A percentile compares a stretch with the other conserved stretches of the same genome.
These are phyloP conservation scores for Paragyromitra xinjiangensis DNA, from an alignment of 495 filamentous ascomycete species.

Conservation along the genomic window DNA sequence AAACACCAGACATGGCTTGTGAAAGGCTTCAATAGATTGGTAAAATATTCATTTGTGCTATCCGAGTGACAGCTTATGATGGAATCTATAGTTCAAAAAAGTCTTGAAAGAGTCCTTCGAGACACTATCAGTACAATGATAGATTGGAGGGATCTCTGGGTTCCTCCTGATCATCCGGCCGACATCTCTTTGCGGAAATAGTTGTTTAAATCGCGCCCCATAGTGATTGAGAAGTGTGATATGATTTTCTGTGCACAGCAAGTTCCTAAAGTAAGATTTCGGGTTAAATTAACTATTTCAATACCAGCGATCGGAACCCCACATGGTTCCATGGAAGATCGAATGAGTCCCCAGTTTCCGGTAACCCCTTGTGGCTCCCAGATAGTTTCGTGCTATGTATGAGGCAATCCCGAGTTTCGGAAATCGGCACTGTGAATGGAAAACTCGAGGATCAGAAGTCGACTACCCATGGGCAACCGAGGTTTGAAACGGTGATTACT, in stretches of 20 bases:
- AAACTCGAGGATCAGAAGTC: background rate
- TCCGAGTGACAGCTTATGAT: background rate
- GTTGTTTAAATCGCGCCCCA: background rate
- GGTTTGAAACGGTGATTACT: background rate
- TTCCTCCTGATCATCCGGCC: background rate
- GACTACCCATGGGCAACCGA: background rate
- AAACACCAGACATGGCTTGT: background rate
- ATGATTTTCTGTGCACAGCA: background rate
- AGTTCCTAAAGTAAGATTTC: background rate
- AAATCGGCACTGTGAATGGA: constrained; percentile 4
- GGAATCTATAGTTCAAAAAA: background rate
- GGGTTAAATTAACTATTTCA: background rate
- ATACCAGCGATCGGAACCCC: background rate
- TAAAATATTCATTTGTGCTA: background rate
- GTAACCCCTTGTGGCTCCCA: background rate
- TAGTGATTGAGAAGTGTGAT: background rate
- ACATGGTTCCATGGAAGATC: background rate
- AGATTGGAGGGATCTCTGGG: background rate
- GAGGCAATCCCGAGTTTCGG: background rate
- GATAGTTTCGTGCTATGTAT: background rate
- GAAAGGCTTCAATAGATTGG: background rate
- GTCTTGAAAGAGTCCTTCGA: background rate
- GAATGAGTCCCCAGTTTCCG: background rate
- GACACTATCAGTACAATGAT: background rate
- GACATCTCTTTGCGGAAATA: background rate